phyloP scores from a whole-genome alignment of 164 flowering plant genomes.

The Vitis amurensis region DNA sequence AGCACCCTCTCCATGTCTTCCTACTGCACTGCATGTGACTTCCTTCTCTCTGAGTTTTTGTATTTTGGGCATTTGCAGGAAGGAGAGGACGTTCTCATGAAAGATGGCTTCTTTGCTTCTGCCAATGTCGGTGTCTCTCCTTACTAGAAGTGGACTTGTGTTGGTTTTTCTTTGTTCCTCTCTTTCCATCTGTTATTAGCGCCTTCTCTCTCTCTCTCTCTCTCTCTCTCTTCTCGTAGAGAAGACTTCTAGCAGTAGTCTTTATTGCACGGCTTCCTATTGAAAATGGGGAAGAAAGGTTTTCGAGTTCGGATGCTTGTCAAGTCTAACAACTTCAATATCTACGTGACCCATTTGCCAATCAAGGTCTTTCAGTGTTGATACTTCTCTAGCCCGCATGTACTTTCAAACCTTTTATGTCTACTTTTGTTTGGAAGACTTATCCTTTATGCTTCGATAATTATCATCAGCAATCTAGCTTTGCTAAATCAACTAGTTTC shows the following conservation, averaged over 20 bases:
- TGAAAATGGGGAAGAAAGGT: neutral
- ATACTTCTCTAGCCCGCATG: neutral
- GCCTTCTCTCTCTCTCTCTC: too few species aligned
- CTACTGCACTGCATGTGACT: neutral
- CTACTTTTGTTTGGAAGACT: neutral
- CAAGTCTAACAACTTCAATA: neutral
- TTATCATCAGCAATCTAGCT: neutral
- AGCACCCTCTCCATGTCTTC: neutral
- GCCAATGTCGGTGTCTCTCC: conserved; percentile 83
- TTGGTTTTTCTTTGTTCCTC: too few species aligned
- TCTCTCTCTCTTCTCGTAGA: too few species aligned
- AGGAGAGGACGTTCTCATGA: conserved; percentile 67
- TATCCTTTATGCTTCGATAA: neutral
- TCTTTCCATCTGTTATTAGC: too few species aligned
- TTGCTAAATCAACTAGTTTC: neutral
- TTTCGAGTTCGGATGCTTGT: neutral
- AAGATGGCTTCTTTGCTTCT: conserved; percentile 64
- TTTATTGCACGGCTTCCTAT: too few species aligned
- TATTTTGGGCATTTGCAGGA: conserved; percentile 43
- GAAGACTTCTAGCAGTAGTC: too few species aligned
- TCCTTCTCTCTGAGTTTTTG: neutral
- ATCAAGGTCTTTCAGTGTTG: neutral
- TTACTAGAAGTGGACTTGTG: conserved; percentile 32
- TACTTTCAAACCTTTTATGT: neutral
- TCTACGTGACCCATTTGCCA: neutral